These are phyloP conservation scores for Pochonia chlamydosporia DNA, from an alignment of 2,329 filamentous ascomycete species.

Conservation along the genomic window DNA sequence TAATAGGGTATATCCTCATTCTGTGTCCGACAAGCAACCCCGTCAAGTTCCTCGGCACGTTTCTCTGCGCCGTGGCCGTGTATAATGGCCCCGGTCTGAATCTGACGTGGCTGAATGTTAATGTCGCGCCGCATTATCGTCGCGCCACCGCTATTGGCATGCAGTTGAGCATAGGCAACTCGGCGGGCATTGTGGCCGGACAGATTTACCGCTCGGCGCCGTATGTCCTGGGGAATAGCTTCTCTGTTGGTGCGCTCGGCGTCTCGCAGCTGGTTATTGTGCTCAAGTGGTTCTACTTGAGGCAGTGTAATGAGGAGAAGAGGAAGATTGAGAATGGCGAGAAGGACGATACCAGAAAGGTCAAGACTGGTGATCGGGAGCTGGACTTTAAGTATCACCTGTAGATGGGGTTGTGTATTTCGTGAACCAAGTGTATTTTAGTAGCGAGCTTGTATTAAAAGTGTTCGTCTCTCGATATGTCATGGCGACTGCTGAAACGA, in stretches of 20 bases:
- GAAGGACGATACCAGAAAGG: constrained; percentile 35
- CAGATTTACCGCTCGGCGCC: constrained; percentile 28
- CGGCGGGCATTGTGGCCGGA: constrained; percentile 36
- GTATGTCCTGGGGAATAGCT: constrained; percentile 24
- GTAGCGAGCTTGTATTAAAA: not conserved
- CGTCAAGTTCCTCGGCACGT: constrained; percentile 44
- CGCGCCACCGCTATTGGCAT: constrained; percentile 40
- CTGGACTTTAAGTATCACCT: constrained; percentile 42
- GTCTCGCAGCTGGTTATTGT: constrained; percentile 31
- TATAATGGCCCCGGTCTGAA: constrained; percentile 43
- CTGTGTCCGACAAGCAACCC: constrained; percentile 41
- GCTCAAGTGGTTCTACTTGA: constrained; percentile 35
- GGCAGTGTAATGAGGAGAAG: constrained; percentile 34
- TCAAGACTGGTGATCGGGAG: constrained; percentile 40
- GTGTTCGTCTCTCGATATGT: no score
- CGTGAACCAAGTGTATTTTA: not conserved
- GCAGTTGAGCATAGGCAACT: constrained; percentile 39
- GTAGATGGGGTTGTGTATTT: constrained; percentile 6
- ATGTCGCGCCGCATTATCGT: constrained; percentile 38
- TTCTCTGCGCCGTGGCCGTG: constrained; percentile 39
- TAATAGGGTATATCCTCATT: constrained; percentile 44
- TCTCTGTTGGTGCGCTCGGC: constrained; percentile 20
- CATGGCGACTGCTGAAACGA: no score
- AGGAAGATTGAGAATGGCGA: constrained; percentile 30
- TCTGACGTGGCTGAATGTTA: constrained; percentile 40